These are phyloP conservation scores for Alnus glutinosa DNA, from an alignment of 306 rosid genomes.

Conservation along the genomic window DNA sequence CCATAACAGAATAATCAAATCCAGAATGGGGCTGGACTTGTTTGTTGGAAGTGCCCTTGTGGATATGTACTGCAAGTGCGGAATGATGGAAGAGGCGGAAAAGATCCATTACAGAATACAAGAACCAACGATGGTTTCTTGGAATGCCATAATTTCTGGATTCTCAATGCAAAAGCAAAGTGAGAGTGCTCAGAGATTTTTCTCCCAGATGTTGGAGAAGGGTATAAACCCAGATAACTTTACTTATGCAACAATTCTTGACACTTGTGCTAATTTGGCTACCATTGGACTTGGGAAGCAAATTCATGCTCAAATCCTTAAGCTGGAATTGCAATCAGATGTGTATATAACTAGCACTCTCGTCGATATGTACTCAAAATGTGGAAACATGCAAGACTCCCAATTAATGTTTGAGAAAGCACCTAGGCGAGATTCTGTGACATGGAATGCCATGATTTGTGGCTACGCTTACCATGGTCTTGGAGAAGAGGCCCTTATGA, in stretches of 20 bases:
- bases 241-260: slow-evolving; percentile 81
- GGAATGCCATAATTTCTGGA: slow-evolving; percentile 90
- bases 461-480: slow-evolving; percentile 79
- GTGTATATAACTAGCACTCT: slow-evolving; percentile 75
- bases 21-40: slow-evolving; percentile 57
- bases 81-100: slow-evolving; percentile 77
- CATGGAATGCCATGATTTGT: slow-evolving; percentile 94
- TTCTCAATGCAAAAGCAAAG: slow-evolving; percentile 66
- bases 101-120: slow-evolving; percentile 62
- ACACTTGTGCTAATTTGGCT: slow-evolving; percentile 83
- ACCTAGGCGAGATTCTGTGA: slow-evolving; percentile 68
- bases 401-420: slow-evolving; percentile 67
- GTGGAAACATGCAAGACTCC: slow-evolving; percentile 80
- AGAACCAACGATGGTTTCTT: slow-evolving; percentile 64
- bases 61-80: slow-evolving; percentile 85
- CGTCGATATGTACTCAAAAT: slow-evolving; percentile 89
- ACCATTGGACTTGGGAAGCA: slow-evolving; percentile 84
- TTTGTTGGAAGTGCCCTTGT: slow-evolving; percentile 85
- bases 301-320: slow-evolving; percentile 77
- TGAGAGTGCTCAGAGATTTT: slow-evolving; percentile 72
- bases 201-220: slow-evolving; percentile 66
- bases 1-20: slow-evolving; percentile 74
- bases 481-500: slow-evolving; percentile 69
- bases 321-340: slow-evolving; percentile 68
- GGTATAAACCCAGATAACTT: slow-evolving; percentile 74